phyloP scores from a whole-genome alignment of 1,139 yeast species.

The Chernovozyma sophiae-reginae region DNA sequence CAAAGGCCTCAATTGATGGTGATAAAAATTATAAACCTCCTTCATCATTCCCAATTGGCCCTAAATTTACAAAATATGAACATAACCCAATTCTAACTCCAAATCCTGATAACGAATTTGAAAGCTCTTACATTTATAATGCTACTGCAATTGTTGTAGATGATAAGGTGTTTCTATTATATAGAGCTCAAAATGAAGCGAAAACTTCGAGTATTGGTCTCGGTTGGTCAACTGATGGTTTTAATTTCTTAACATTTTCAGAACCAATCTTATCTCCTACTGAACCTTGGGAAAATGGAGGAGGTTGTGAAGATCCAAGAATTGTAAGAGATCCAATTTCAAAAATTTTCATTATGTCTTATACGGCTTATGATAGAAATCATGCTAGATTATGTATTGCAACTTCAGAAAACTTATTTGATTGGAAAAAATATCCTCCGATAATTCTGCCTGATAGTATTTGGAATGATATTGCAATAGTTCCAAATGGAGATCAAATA shows the following conservation, averaged over 20 bases:
- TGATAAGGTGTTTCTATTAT: slow-evolving; percentile 33
- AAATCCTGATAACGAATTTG: slow-evolving; percentile 37
- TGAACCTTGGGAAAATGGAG: slow-evolving; percentile 39
- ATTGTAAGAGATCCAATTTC: slow-evolving; percentile 36
- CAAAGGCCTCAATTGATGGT: slow-evolving; percentile 25
- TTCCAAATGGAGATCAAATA: slow-evolving; percentile 18
- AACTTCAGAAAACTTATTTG: slow-evolving; percentile 33
- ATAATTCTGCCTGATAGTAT: slow-evolving; percentile 21
- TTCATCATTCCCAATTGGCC: slow-evolving; percentile 39
- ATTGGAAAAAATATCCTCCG: slow-evolving; percentile 40
- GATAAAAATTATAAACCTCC: slow-evolving; percentile 34
- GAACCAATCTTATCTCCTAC: slow-evolving; percentile 35
- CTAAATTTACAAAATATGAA: slow-evolving; percentile 28
- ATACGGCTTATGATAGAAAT: slow-evolving; percentile 37
- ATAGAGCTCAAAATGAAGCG: slow-evolving; percentile 38
- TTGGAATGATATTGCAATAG: slow-evolving; percentile 35
- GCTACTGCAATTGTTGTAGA: slow-evolving; percentile 44
- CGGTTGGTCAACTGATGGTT: slow-evolving; percentile 31
- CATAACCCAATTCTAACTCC: slow-evolving; percentile 40
- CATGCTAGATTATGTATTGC: slow-evolving; percentile 43
- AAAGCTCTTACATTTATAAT: slow-evolving; percentile 39
- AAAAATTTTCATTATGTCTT: slow-evolving; percentile 36
- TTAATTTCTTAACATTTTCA: slow-evolving; percentile 30
- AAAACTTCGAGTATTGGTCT: slow-evolving; percentile 36
- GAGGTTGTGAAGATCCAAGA: slow-evolving; percentile 46